Evolutionary conservation across 129 eudicot genomes (phyloP).

Genomic region (Flaveria trinervia): DNA sequence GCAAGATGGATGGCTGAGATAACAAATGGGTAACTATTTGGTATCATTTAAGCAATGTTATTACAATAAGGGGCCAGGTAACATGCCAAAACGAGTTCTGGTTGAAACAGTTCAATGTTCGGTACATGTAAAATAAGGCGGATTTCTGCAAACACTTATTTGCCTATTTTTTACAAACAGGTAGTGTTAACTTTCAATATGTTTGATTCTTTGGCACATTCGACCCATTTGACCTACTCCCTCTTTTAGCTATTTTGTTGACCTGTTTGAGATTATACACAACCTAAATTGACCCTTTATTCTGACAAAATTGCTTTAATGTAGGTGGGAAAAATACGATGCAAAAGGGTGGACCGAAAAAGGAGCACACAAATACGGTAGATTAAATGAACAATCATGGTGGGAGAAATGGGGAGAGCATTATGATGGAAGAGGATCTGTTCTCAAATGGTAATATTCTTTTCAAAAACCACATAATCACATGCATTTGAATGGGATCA

Average conservation of each 20-base stretch:
- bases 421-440: slow-evolving; percentile 96
- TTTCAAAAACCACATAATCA: background rate
- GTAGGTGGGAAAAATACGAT: slow-evolving; percentile 96
- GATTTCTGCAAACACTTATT: background rate
- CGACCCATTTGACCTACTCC: background rate
- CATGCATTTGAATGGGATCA: too few relatives aligned
- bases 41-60: too few relatives aligned
- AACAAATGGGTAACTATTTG: background rate
- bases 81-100: background rate
- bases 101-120: background rate
- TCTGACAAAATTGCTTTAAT: slow-evolving; percentile 1
- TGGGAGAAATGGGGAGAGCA: slow-evolving; percentile 99
- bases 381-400: slow-evolving; percentile 94
- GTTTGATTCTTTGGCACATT: background rate
- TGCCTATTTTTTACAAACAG: background rate
- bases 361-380: slow-evolving; percentile 95
- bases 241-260: background rate
- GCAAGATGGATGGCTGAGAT: background rate
- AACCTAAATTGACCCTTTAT: background rate
- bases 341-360: slow-evolving; percentile 98
- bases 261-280: background rate
- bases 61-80: background rate
- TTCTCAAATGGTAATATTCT: slow-evolving; percentile 68
- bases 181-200: background rate
- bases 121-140: background rate